Percentiles rank a stretch among this genome's conserved stretches.
These are phyloP conservation scores for Narthecium ossifragum DNA, from an alignment of 106 monocot genomes.

Conservation along the genomic window DNA sequence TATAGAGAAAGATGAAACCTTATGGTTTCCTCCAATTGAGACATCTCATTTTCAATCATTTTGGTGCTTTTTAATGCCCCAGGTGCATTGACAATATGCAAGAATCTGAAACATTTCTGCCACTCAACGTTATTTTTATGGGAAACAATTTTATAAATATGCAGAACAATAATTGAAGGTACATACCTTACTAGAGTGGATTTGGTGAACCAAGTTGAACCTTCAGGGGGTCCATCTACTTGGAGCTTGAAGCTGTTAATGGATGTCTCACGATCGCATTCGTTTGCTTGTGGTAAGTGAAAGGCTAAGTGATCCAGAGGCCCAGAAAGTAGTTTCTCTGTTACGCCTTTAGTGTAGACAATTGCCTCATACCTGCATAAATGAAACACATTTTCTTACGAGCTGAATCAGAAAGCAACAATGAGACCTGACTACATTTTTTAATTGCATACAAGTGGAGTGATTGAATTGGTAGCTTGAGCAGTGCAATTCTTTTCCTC, in stretches of 20 bases:
- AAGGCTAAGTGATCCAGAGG: conserved; percentile 21
- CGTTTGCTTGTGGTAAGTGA: conserved; percentile 49
- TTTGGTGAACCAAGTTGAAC: conserved; percentile 83
- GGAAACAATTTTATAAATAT: too few relatives aligned
- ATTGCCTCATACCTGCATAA: conserved; percentile 20
- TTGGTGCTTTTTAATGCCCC: conserved; percentile 31
- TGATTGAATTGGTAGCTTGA: too few relatives aligned
- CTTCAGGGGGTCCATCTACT: conserved; percentile 16
- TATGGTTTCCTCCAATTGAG: conserved; percentile 65
- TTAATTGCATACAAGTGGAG: too few relatives aligned
- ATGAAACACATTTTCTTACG: background rate
- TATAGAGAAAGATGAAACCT: conserved; percentile 57
- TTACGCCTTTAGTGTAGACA: conserved; percentile 20
- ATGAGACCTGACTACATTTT: too few relatives aligned
- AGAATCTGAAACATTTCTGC: conserved; percentile 32
- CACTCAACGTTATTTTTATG: background rate
- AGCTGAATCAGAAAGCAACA: too few relatives aligned
- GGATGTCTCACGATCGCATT: conserved; percentile 14
- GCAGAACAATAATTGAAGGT: background rate
- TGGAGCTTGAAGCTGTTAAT: conserved; percentile 56
- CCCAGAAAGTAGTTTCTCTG: conserved; percentile 25
- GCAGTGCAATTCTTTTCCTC: too few relatives aligned
- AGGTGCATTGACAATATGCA: conserved; percentile 43
- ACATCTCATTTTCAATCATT: conserved; percentile 49
- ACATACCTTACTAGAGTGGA: conserved; percentile 51